Percentiles rank a stretch among this genome's conserved stretches.
phyloP scores from a whole-genome alignment of 2,329 filamentous ascomycete genomes.

The Penicillium griseofulvum region DNA sequence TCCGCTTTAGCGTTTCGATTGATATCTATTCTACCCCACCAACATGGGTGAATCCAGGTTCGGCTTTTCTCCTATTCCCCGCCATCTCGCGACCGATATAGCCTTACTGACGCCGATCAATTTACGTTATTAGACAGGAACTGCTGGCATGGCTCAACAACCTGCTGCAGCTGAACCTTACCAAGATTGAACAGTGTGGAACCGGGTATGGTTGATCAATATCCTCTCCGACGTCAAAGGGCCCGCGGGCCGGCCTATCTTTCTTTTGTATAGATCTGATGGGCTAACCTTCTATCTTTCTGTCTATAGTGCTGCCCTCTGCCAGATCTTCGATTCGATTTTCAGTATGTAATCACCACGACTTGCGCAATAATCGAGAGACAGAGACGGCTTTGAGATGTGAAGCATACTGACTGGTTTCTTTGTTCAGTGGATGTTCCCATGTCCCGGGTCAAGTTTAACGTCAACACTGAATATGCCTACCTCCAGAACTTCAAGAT shows the following conservation, averaged over 20 bases:
- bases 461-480: constrained; percentile 93
- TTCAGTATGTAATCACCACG: constrained; percentile 58
- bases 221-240: constrained; percentile 1
- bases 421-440: constrained; percentile 69
- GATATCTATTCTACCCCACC: constrained; percentile 35
- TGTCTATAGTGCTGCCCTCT: constrained; percentile 74
- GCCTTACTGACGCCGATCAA: constrained; percentile 10
- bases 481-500: constrained; percentile 99
- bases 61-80: constrained; percentile 21
- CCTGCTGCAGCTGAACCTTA: constrained; percentile 95
- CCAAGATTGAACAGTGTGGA: constrained; percentile 98
- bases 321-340: constrained; percentile 98
- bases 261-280: neutral
- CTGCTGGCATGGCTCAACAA: constrained; percentile 95
- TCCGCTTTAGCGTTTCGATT: constrained; percentile 6
- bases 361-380: neutral
- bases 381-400: constrained; percentile 1
- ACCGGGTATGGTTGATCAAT: constrained; percentile 68
- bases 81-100: constrained; percentile 11
- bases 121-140: constrained; percentile 69
- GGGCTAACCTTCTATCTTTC: neutral
- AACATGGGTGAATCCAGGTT: constrained; percentile 69
- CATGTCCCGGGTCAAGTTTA: constrained; percentile 97
- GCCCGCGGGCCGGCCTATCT: neutral
- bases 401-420: constrained; percentile 13